phyloP scores from a whole-genome alignment of 495 filamentous ascomycete species.

The Aspergillus carlsbadensis region DNA sequence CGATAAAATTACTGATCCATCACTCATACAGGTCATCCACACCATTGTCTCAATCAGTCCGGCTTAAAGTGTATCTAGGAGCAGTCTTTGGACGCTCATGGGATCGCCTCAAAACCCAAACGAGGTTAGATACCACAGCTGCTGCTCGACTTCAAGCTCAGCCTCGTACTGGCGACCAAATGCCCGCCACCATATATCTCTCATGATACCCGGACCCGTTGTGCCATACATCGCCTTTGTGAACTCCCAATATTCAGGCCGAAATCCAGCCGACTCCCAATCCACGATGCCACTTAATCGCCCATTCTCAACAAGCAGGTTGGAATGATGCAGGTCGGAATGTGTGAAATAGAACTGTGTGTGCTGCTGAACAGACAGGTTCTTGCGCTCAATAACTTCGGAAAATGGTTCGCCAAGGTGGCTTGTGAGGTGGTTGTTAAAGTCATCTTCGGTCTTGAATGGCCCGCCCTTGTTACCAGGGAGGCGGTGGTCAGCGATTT shows the following conservation, averaged over 20 bases:
- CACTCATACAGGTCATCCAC: too few relatives aligned
- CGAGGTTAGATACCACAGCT: too few relatives aligned
- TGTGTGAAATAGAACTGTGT: constrained; percentile 23
- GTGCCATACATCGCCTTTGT: constrained; percentile 25
- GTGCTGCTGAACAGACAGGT: not conserved
- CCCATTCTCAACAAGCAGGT: constrained; percentile 27
- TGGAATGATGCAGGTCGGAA: constrained; percentile 24
- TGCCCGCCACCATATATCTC: not conserved
- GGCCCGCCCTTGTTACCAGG: constrained; percentile 13
- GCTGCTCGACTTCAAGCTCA: not conserved
- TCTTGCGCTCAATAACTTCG: not conserved
- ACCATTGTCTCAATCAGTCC: too few relatives aligned
- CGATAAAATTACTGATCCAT: too few relatives aligned
- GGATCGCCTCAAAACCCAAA: too few relatives aligned
- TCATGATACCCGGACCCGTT: not conserved
- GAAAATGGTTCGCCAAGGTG: not conserved
- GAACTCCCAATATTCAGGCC: constrained; percentile 38
- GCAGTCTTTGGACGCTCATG: too few relatives aligned
- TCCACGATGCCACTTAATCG: constrained; percentile 28
- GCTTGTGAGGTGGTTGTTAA: not conserved
- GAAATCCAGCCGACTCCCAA: constrained; percentile 33
- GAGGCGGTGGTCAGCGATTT: constrained; percentile 21
- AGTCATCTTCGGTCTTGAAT: constrained; percentile 20
- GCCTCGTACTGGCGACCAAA: not conserved
- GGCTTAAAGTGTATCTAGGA: too few relatives aligned